Evolutionary conservation across 2,329 filamentous ascomycete species (phyloP), one percentile per base, ranked within the genome.

Genomic region (Botrytis deweyae): DNA sequence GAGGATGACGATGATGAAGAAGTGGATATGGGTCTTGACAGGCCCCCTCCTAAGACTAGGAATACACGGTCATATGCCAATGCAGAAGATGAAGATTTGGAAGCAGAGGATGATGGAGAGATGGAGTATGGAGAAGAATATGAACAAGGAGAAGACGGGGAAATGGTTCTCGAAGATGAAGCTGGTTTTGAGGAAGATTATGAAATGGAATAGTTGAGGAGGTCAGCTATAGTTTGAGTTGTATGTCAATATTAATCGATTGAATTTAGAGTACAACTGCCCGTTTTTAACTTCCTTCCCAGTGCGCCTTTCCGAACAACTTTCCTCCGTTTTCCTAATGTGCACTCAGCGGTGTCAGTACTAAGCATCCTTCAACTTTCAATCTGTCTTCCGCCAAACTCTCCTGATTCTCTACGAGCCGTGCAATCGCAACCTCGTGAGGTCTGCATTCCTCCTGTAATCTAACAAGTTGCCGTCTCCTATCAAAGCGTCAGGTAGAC

Each of bases 211-310:
- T 68, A 68, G 18, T 42, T 58, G 29, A 10, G 5, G 25, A 58
- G 52, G 14, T 58, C 6, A 18, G n/a, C 9, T 58, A 9, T 29
- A 25, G n/a, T 58, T n/a, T n/a, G 52, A n/a, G 16, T 6, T 4
- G n/a, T 58, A 29, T 18, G 2, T 58, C 9, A 29, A 58, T 58
- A 58, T 58, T 9, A 18, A 29, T 58, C 4, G 18, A 29, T 9
- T 55, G 14, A 18, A 29, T 58, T 58, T 0, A 18, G 18, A 58
- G 18, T 16, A 1, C 5, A n/a, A n/a, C 12, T 2, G 5, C 3
- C 5, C 12, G 12, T 14, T 55, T 7, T n/a, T 78, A 89, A 97
- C 74, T 97, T 94, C 20, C 2, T 36, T 61, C 2, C 18, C 9
- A 36, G 18, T 36, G 18, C 58, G 2, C 18, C 58, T 22, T 12